Base-by-base conservation (phyloP, 495 filamentous ascomycete species). In the Pyrenula aspistea region DNA sequence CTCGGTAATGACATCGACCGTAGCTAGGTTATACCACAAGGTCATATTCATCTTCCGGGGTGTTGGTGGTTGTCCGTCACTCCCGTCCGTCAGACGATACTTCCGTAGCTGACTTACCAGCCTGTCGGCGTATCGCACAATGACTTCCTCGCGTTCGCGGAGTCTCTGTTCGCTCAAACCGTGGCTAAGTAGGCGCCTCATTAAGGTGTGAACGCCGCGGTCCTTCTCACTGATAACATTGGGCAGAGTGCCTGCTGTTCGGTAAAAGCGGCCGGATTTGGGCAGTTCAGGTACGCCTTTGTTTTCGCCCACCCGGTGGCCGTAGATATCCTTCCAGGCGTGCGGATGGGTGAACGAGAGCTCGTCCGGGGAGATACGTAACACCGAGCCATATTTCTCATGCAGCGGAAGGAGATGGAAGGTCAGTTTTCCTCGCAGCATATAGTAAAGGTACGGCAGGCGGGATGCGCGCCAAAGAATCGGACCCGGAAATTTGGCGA, bases 1-100 rank as follows among this genome's bases (percentile, higher is more conserved):
- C 56, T 83, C 78, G 0, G 77, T 78, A 50, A 84, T 77, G 53
- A 84, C 73, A 56, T 86, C 80, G 60, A 84, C 83, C 0, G 77
- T 80, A 1, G 68, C 69, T 21, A 70, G 80, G 57, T 80, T 78
- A 54, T 73, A 74, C 78, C 71, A 76, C 4, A 66, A 60, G 12
- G 64, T 65, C 24, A 82, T 67, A 58, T 82, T 69, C 12, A 70
- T 55, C 8, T 49, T 55, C 20, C 19, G 59, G 12, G 22, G 53
- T 12, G 65, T 55, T 15, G 31, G 31, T 42, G 31, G 31, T 24
- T 23, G 24, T 36, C 19, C 52, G 55, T 59, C 52, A 24, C 59
- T 57, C 2, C 67, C 68, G 67, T 69, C 61, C 31, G 31, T 42
- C 15, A 42, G 31, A 42, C 31, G 8, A 24, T 62, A 59, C 58